Base-by-base conservation (phyloP, 2,329 filamentous ascomycete genomes). In the Pyrenophora tritici-repentis region DNA sequence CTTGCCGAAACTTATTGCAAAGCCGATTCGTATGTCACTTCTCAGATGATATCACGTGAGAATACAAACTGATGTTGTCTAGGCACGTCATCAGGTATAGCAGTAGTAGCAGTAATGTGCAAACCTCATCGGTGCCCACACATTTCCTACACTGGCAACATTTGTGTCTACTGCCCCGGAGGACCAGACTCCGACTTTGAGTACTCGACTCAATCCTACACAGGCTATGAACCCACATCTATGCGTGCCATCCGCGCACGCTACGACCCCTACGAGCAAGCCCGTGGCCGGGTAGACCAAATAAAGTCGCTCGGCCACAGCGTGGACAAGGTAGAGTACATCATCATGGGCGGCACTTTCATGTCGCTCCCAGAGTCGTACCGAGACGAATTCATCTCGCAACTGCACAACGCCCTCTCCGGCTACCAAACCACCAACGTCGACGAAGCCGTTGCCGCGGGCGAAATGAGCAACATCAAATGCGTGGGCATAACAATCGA, bases 341-440 rank as follows among this genome's bases (percentile, higher is more conserved):
- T 99, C 70, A 96, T 99, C 72, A 99, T 99, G 94, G 94, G 94
- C 53, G 94, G 94, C 61, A 99, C 94, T 0, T 99, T 99, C 76
- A 99, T 99, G 95, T 97, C 93, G 2, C 77, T 99, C 20, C 83
- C 93, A 7, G 86, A 91, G 66, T 86, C 88, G 18, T 99, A 99
- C 74, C 83, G 94, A 22, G 90, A 99, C 55, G 86, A 90, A 49
- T 99, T 99, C 67, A 96, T 99, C 53, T 88, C 91, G 1, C 93
- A 97, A 69, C 82, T 99, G 42, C 94, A 99, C 77, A 99, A 99
- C 70, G 94, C 94, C 1, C 83, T 99, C 6, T 97, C 91, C 61
- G 94, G 94, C 6, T 99, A 99, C 71, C 91, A 96, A 67, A 96
- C 92, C 0, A 88, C 86, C 35, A 90, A 95, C 57, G 94, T 99